A percentile compares a stretch with the other conserved stretches of the same genome.
phyloP scores from a whole-genome alignment of 306 rosid species.

The Vachellia collinsii region DNA sequence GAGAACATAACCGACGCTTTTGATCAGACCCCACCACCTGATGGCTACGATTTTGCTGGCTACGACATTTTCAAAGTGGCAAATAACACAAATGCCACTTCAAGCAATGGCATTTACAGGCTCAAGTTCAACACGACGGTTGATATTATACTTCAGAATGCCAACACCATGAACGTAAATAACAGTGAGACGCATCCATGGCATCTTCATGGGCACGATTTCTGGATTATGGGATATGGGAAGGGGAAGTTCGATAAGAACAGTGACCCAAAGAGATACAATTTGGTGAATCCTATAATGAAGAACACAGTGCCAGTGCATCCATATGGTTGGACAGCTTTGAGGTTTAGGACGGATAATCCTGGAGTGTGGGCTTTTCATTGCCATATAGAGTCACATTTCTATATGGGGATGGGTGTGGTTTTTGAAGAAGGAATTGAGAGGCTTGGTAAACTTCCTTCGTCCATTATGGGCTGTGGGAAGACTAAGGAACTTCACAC shows the following conservation, averaged over 20 bases:
- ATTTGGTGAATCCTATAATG: constrained; percentile 76
- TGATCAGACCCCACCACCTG: constrained; percentile 63
- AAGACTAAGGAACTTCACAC: constrained; percentile 37
- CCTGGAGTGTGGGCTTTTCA: constrained; percentile 95
- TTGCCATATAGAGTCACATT: constrained; percentile 89
- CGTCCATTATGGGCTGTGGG: constrained; percentile 89
- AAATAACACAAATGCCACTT: constrained; percentile 54
- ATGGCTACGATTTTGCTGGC: constrained; percentile 51
- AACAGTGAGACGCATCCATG: constrained; percentile 66
- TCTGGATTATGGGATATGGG: constrained; percentile 62
- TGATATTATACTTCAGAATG: constrained; percentile 59
- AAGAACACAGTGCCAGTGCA: constrained; percentile 88
- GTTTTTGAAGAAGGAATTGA: constrained; percentile 84
- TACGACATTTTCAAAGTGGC: constrained; percentile 50
- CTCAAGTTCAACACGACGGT: constrained; percentile 52
- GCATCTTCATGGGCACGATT: constrained; percentile 68
- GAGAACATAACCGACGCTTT: constrained; percentile 51
- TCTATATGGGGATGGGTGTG: constrained; percentile 90
- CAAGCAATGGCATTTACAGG: constrained; percentile 51
- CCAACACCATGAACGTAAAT: constrained; percentile 44
- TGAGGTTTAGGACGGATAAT: constrained; percentile 74
- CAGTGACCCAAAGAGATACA: constrained; percentile 61
- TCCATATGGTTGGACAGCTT: constrained; percentile 78
- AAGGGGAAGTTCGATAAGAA: constrained; percentile 49
- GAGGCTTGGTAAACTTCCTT: constrained; percentile 61